A percentile compares a stretch with the other conserved stretches of the same genome.
phyloP scores from a whole-genome alignment of 1,284 basidiomycete genomes.

The Boletellus deceptivus region DNA sequence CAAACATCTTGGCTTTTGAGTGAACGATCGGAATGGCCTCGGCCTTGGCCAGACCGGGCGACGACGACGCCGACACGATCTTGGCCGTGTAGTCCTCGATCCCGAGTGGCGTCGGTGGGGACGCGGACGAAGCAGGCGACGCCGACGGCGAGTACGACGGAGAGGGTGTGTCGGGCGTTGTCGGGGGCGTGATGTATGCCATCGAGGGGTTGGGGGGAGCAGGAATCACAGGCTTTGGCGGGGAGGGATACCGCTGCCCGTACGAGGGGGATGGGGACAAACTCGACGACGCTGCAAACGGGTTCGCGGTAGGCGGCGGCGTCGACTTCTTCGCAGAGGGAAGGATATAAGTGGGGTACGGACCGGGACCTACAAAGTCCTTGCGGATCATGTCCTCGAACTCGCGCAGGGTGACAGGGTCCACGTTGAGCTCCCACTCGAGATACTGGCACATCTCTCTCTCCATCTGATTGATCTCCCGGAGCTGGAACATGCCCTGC shows the following conservation, averaged over 20 bases:
- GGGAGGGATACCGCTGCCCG: slow-evolving; percentile 42
- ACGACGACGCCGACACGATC: slow-evolving; percentile 44
- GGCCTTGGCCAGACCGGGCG: slow-evolving; percentile 32
- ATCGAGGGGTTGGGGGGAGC: slow-evolving; percentile 20
- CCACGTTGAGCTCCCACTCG: slow-evolving; percentile 87
- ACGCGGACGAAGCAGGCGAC: slow-evolving; percentile 53
- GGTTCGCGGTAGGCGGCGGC: slow-evolving; percentile 46
- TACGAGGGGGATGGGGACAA: slow-evolving; percentile 51
- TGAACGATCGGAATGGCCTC: slow-evolving; percentile 30
- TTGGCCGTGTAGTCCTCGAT: slow-evolving; percentile 46
- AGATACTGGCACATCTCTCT: slow-evolving; percentile 91
- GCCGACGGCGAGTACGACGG: slow-evolving; percentile 48
- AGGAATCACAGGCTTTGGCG: slow-evolving; percentile 35
- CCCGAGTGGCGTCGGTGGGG: slow-evolving; percentile 52
- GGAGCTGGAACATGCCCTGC: slow-evolving; percentile 85
- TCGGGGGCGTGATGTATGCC: slow-evolving; percentile 35
- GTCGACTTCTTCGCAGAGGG: slow-evolving; percentile 55
- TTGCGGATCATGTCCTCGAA: slow-evolving; percentile 63
- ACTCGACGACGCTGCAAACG: slow-evolving; percentile 48
- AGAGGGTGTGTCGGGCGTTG: slow-evolving; percentile 48
- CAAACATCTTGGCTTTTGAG: slow-evolving; percentile 46
- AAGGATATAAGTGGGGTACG: slow-evolving; percentile 59
- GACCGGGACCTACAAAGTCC: slow-evolving; percentile 57
- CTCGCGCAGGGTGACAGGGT: slow-evolving; percentile 59
- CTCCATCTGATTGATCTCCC: slow-evolving; percentile 97